phyloP scores from a whole-genome alignment of 176 grass and related monocot species.

The Tuctoria greenei region DNA sequence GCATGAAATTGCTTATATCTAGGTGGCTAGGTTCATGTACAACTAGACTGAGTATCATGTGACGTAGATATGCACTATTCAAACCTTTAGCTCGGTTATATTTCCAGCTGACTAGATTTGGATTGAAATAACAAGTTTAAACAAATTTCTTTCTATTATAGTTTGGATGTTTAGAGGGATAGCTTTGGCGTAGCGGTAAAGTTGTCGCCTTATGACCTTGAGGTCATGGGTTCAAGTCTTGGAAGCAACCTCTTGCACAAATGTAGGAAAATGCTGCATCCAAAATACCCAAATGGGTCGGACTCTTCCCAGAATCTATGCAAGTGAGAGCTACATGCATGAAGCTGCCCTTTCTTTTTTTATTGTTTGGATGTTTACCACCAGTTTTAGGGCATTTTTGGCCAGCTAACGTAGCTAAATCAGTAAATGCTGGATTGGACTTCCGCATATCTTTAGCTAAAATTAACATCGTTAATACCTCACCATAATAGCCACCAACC shows the following conservation, averaged over 20 bases:
- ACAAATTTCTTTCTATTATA: conserved; percentile 10
- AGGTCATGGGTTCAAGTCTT: too few relatives aligned
- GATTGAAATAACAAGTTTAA: conserved; percentile 31
- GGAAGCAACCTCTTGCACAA: too few relatives aligned
- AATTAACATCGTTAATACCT: not conserved
- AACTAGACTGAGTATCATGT: conserved; percentile 31
- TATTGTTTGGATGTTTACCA: not conserved
- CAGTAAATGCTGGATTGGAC: not conserved
- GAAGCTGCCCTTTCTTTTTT: conserved; percentile 9
- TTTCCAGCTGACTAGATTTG: conserved; percentile 31
- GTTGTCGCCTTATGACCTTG: too few relatives aligned
- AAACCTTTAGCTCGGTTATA: conserved; percentile 35
- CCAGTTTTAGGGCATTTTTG: not conserved
- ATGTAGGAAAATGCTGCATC: too few relatives aligned
- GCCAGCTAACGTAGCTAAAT: not conserved
- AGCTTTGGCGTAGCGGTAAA: too few relatives aligned
- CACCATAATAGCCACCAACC: not conserved
- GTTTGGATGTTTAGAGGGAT: not conserved
- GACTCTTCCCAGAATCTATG: too few relatives aligned
- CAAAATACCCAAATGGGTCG: too few relatives aligned
- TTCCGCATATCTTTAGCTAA: not conserved
- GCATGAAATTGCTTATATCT: conserved; percentile 40
- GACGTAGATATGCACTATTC: conserved; percentile 51
- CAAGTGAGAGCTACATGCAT: too few relatives aligned
- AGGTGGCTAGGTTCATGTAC: conserved; percentile 36